A percentile compares a stretch with the other conserved stretches of the same genome.
These are phyloP conservation scores for Allomyces macrogynus DNA, from an alignment of 192 early-diverging fungal species.

Conservation along the genomic window DNA sequence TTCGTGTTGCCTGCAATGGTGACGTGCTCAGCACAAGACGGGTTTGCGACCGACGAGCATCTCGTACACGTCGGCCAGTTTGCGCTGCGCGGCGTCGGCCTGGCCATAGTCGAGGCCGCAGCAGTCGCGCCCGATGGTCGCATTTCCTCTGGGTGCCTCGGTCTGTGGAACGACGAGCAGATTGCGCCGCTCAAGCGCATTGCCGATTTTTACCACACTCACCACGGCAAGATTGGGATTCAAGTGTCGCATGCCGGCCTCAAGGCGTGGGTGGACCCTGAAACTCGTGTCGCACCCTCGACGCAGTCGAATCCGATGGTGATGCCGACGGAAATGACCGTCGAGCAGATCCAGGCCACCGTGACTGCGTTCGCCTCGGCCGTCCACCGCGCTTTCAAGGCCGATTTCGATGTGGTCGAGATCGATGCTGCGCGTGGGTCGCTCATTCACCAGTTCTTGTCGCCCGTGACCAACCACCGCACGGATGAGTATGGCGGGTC, in stretches of 20 bases:
- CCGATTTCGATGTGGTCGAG: conserved; percentile 81
- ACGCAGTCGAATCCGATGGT: conserved; percentile 19
- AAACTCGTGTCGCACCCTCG: conserved; percentile 1
- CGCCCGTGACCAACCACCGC: conserved; percentile 59
- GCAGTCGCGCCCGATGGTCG: conserved; percentile 56
- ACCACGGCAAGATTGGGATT: conserved; percentile 36
- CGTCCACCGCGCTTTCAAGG: conserved; percentile 47
- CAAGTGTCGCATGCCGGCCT: conserved; percentile 75
- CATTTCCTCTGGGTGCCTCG: conserved; percentile 52
- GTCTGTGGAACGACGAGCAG: conserved; percentile 70
- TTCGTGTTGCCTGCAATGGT: conserved; percentile 58
- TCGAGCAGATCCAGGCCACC: conserved; percentile 44
- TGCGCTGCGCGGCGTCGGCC: conserved; percentile 55
- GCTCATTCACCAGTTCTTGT: conserved; percentile 58
- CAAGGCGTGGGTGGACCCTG: conserved; percentile 35
- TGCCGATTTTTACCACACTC: conserved; percentile 36
- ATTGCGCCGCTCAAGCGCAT: conserved; percentile 35
- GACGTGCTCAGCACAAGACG: conserved; percentile 53
- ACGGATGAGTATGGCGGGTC: conserved; percentile 84
- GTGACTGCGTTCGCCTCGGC: conserved; percentile 39
- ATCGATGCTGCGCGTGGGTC: conserved; percentile 80
- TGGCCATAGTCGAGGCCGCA: conserved; percentile 60
- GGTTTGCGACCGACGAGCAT: conserved; percentile 44
- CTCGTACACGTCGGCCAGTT: conserved; percentile 39
- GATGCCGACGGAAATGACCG: conserved; percentile 34